phyloP scores from a whole-genome alignment of 2,329 filamentous ascomycete genomes.

The Neofusicoccum cordaticola region DNA sequence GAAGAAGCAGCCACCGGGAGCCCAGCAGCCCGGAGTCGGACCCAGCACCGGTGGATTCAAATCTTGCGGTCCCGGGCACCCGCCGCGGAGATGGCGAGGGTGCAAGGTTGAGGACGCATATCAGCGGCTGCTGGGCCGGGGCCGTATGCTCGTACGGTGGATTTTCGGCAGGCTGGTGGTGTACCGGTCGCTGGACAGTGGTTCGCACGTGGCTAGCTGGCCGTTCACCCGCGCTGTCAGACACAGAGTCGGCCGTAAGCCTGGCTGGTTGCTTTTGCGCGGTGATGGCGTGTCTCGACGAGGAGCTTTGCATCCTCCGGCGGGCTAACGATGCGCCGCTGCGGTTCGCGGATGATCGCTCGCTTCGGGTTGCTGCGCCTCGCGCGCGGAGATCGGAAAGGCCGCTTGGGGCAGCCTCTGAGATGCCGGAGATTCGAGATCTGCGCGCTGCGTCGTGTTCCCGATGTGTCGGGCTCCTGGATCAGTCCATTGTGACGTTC shows the following conservation, averaged over 20 bases:
- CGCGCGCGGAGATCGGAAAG: not conserved
- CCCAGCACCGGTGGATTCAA: not conserved
- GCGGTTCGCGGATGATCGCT: conserved; percentile 8
- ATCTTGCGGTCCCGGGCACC: not conserved
- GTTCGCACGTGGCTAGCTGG: not conserved
- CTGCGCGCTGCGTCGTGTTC: not conserved
- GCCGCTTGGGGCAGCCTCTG: not conserved
- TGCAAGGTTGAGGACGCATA: too few species aligned
- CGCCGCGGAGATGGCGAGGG: not conserved
- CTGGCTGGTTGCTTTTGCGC: not conserved
- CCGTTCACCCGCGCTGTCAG: not conserved
- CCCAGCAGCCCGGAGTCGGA: not conserved
- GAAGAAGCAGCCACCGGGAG: not conserved
- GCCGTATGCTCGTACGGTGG: not conserved
- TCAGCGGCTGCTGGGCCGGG: too few species aligned
- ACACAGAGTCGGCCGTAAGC: conserved; percentile 4
- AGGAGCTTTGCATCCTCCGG: not conserved
- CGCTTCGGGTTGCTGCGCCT: conserved; percentile 2
- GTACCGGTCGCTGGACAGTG: too few species aligned
- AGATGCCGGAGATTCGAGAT: not conserved
- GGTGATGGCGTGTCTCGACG: not conserved
- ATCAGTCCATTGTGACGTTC: conserved; percentile 4
- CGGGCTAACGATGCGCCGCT: conserved; percentile 7
- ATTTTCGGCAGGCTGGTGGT: not conserved
- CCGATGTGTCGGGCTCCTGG: not conserved